phyloP scores from a whole-genome alignment of 1,139 yeast species.

The Hansenula sp. region DNA sequence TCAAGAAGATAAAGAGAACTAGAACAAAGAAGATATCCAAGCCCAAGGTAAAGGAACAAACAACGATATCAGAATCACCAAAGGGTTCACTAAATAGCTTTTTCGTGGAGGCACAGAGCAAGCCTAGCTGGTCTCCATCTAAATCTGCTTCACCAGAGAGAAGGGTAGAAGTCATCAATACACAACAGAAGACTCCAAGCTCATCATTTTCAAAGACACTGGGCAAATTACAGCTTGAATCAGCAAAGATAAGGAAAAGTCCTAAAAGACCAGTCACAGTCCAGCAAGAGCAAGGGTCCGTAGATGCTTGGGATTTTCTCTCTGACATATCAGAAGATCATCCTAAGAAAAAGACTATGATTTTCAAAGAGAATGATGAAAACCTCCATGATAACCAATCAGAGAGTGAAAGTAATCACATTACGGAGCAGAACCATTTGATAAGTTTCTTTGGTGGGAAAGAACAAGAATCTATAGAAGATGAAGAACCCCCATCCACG shows the following conservation, averaged over 20 bases:
- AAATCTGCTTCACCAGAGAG: not conserved
- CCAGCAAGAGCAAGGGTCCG: not conserved
- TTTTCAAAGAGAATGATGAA: not conserved
- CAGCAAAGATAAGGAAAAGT: not conserved
- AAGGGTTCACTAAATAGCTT: slow-evolving; percentile 6
- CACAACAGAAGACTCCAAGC: not conserved
- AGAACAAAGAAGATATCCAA: not conserved
- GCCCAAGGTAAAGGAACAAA: not conserved
- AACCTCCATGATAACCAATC: not conserved
- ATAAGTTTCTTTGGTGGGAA: not conserved
- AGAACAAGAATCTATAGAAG: not conserved
- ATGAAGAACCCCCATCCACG: not conserved
- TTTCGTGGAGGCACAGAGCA: slow-evolving; percentile 18
- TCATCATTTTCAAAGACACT: not conserved
- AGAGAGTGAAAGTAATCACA: too few species aligned
- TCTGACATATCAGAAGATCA: slow-evolving; percentile 3
- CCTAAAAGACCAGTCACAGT: not conserved
- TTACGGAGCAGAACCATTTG: not conserved
- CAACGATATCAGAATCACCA: not conserved
- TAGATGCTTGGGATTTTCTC: slow-evolving; percentile 17
- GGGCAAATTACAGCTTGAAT: not conserved
- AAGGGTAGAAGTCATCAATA: too few species aligned
- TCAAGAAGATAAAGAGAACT: not conserved
- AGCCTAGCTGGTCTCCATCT: slow-evolving; percentile 18
- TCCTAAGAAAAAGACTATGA: slow-evolving; percentile 3